These are phyloP conservation scores for Globisporangium megalacanthum DNA, from an alignment of 352 stramenopile species.

Conservation along the genomic window DNA sequence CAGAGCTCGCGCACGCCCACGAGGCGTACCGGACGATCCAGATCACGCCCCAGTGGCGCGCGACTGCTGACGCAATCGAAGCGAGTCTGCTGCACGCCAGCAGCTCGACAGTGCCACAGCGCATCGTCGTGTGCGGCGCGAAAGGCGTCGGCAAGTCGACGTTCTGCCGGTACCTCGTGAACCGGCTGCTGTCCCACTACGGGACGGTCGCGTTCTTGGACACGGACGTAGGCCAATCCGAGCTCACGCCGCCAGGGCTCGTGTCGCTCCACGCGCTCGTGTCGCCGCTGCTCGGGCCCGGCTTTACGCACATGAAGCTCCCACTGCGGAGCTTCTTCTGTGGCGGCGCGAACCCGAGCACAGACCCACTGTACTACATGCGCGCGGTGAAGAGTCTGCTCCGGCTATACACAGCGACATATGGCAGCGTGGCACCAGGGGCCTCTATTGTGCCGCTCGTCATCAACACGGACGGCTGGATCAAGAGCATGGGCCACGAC, in stretches of 20 bases:
- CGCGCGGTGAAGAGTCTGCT: slow-evolving; percentile 64
- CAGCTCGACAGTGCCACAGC: slow-evolving; percentile 17
- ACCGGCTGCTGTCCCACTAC: slow-evolving; percentile 81
- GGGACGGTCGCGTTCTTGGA: slow-evolving; percentile 91
- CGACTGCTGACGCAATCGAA: slow-evolving; percentile 38
- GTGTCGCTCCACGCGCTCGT: slow-evolving; percentile 89
- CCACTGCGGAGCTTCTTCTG: slow-evolving; percentile 74
- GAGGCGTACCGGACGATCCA: slow-evolving; percentile 64
- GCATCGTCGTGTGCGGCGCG: slow-evolving; percentile 90
- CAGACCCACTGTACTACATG: slow-evolving; percentile 73
- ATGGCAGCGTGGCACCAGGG: slow-evolving; percentile 12
- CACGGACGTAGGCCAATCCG: slow-evolving; percentile 93
- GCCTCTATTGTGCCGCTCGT: slow-evolving; percentile 73
- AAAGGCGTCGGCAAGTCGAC: slow-evolving; percentile 96
- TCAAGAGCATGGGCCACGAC: slow-evolving; percentile 96
- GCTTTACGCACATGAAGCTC: slow-evolving; percentile 88
- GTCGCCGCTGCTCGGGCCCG: slow-evolving; percentile 86
- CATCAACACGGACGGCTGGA: slow-evolving; percentile 97
- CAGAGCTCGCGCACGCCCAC: slow-evolving; percentile 37
- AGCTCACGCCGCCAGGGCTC: slow-evolving; percentile 91
- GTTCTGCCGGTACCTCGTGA: slow-evolving; percentile 92
- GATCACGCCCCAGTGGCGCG: slow-evolving; percentile 53
- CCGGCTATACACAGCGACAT: slow-evolving; percentile 55
- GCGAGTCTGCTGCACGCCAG: slow-evolving; percentile 20
- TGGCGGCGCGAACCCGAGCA: slow-evolving; percentile 66